Percentiles rank a stretch among this genome's conserved stretches.
These are phyloP conservation scores for Leccinum variicolor DNA, from an alignment of 768 basidiomycete genomes.

Conservation along the genomic window DNA sequence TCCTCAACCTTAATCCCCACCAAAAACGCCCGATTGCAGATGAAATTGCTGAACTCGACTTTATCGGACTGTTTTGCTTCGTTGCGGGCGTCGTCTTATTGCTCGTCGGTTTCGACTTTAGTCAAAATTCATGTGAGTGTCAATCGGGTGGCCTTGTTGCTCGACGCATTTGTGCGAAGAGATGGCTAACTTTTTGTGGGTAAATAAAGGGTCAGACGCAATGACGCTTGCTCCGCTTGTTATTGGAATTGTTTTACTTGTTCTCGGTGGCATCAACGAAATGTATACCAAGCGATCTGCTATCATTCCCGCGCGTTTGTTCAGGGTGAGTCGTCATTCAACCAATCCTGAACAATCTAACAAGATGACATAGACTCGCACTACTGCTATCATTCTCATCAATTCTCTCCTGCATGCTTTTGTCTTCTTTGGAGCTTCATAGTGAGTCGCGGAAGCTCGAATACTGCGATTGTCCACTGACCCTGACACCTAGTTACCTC, in stretches of 20 bases:
- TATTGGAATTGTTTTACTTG: conserved; percentile 52
- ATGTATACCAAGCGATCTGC: conserved; percentile 58
- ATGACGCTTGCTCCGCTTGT: conserved; percentile 62
- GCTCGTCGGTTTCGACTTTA: conserved; percentile 70
- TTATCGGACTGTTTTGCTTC: conserved; percentile 60
- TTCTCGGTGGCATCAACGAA: conserved; percentile 57
- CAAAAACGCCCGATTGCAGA: conserved; percentile 52
- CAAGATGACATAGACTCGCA: conserved; percentile 54
- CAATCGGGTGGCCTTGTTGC: not conserved
- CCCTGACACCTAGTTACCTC: conserved; percentile 42
- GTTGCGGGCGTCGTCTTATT: conserved; percentile 64
- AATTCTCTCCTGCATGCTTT: conserved; percentile 60
- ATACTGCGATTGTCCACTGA: not conserved
- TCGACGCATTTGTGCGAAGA: not conserved
- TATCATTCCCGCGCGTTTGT: conserved; percentile 71
- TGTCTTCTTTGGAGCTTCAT: conserved; percentile 51
- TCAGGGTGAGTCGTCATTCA: conserved; percentile 44
- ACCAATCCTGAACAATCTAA: not conserved
- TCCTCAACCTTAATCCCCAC: conserved; percentile 78
- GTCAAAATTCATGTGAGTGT: conserved; percentile 61
- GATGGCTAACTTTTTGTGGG: not conserved
- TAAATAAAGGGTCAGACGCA: conserved; percentile 48
- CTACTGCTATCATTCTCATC: conserved; percentile 59
- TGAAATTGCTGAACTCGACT: conserved; percentile 69
- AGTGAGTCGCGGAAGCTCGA: conserved; percentile 13